These are phyloP conservation scores for Tetrapisispora nanseiensis DNA, from an alignment of 805 yeast species.

Conservation along the genomic window DNA sequence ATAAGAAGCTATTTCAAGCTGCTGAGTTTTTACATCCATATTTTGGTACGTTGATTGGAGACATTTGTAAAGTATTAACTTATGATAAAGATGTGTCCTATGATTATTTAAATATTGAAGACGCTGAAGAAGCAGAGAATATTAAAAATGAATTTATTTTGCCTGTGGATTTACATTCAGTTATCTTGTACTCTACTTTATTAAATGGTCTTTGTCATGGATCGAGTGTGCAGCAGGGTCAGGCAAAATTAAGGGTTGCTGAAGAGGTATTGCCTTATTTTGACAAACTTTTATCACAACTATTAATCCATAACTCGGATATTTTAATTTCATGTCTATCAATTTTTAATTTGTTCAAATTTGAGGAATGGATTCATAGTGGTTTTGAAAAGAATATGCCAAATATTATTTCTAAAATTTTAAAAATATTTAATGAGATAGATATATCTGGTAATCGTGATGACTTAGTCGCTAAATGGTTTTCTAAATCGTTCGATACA, in stretches of 20 bases:
- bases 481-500: conserved; percentile 14
- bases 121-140: conserved; percentile 5
- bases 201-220: conserved; percentile 26
- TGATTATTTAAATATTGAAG: conserved; percentile 1
- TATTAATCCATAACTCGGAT: conserved; percentile 17
- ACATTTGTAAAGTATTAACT: conserved; percentile 19
- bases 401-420: conserved; percentile 12
- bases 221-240: conserved; percentile 13
- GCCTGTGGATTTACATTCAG: conserved; percentile 16
- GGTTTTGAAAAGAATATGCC: conserved; percentile 17
- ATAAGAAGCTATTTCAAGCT: conserved; percentile 23
- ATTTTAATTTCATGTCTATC: conserved; percentile 17
- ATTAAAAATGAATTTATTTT: conserved; percentile 13
- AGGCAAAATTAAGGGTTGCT: conserved; percentile 15
- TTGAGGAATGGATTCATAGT: conserved; percentile 26
- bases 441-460: conserved; percentile 6
- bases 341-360: conserved; percentile 18
- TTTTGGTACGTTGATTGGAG: conserved; percentile 16
- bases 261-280: conserved; percentile 19
- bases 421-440: conserved; percentile 16
- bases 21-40: conserved; percentile 26
- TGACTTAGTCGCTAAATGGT: conserved; percentile 10
- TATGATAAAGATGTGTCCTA: conserved; percentile 16
- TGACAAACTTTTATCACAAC: conserved; percentile 14
- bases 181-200: conserved; percentile 18